These are phyloP conservation scores for Colletotrichum incanum DNA, from an alignment of 2,329 filamentous ascomycete genomes.

Conservation along the genomic window DNA sequence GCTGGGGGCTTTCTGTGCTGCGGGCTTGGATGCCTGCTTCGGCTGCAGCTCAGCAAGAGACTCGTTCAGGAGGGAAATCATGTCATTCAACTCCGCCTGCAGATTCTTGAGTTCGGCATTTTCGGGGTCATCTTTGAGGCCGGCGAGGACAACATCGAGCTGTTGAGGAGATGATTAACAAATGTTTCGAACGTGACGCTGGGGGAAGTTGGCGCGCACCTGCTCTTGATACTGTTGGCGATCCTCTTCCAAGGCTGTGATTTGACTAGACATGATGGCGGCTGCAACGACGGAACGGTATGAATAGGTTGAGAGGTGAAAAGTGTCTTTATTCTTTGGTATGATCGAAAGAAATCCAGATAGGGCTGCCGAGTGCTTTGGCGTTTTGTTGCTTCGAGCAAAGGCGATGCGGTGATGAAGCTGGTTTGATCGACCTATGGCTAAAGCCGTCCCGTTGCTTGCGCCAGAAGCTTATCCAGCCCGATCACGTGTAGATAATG, in stretches of 20 bases:
- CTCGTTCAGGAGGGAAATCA: slow-evolving; percentile 84
- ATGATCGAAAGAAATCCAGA: background rate
- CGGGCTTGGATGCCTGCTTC: slow-evolving; percentile 61
- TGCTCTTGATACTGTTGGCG: slow-evolving; percentile 71
- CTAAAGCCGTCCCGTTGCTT: slow-evolving; percentile 5
- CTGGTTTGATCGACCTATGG: background rate
- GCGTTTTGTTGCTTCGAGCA: background rate
- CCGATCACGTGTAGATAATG: slow-evolving; percentile 30
- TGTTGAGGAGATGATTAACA: slow-evolving; percentile 54
- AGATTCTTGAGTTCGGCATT: slow-evolving; percentile 84
- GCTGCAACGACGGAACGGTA: background rate
- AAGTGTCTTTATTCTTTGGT: background rate
- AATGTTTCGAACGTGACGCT: background rate
- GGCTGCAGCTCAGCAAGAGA: slow-evolving; percentile 86
- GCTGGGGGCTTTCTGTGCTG: slow-evolving; percentile 61
- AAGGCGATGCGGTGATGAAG: background rate
- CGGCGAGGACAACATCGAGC: slow-evolving; percentile 84
- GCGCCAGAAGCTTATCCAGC: slow-evolving; percentile 23
- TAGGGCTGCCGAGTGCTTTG: background rate
- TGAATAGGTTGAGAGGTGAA: too few relatives aligned
- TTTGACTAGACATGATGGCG: slow-evolving; percentile 48
- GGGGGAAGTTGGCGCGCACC: slow-evolving; percentile 54
- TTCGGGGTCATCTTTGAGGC: slow-evolving; percentile 85
- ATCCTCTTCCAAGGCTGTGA: slow-evolving; percentile 66
- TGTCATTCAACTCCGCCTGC: slow-evolving; percentile 84